These are phyloP conservation scores for Alopecurus myosuroides DNA, from an alignment of 176 grass and related monocot species.

Conservation along the genomic window DNA sequence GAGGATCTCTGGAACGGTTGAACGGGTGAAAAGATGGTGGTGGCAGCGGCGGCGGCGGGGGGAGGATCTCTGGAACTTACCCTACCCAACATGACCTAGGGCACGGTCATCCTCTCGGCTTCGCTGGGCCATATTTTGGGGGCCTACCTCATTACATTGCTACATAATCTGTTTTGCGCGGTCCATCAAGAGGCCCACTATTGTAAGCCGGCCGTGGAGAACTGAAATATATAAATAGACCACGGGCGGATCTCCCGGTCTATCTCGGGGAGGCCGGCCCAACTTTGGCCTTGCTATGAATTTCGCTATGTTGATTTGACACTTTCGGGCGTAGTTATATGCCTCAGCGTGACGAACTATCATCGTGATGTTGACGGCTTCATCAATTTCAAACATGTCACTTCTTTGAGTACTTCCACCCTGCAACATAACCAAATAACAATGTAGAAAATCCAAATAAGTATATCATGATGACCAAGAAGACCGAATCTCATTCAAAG, in stretches of 20 bases:
- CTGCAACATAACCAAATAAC: background rate
- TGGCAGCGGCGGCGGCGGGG: too few relatives aligned
- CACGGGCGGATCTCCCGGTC: too few relatives aligned
- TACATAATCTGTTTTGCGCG: background rate
- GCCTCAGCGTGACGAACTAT: too few relatives aligned
- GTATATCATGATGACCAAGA: background rate
- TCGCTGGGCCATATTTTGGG: background rate
- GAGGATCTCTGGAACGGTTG: background rate
- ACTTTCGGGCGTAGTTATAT: too few relatives aligned
- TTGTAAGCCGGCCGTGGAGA: rapidly evolving
- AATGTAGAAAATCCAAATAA: background rate
- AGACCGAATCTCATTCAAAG: too few relatives aligned
- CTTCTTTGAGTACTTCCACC: background rate
- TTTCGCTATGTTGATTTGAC: too few relatives aligned
- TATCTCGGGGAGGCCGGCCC: too few relatives aligned
- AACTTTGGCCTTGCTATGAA: too few relatives aligned
- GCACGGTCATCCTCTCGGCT: background rate
- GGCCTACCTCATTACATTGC: background rate
- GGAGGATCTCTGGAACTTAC: too few relatives aligned
- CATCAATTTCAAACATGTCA: too few relatives aligned
- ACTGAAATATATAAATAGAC: background rate
- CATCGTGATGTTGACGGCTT: too few relatives aligned
- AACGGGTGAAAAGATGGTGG: background rate
- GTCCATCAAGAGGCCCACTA: background rate
- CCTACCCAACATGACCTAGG: background rate